Evolutionary conservation across 2,329 filamentous ascomycete species (phyloP), one percentile per base, ranked within the genome.

Genomic region (Orbilia ellipsospora): DNA sequence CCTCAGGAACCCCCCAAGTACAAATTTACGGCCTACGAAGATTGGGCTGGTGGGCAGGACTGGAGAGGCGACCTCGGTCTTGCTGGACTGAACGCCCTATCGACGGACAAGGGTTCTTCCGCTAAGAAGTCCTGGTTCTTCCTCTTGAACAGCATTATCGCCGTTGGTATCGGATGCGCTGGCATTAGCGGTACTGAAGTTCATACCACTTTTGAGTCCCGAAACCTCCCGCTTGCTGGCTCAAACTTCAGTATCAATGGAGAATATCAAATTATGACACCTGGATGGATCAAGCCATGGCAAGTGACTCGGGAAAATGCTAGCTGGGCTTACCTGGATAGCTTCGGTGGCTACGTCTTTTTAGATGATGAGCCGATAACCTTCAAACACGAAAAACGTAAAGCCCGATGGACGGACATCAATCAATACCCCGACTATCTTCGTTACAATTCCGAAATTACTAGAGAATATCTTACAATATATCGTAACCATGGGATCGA

Each of bases 51-150:
- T 18, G 72, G 76, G 15, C 45, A 77, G 45, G 65, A 77, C 36
- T 77, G 76, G 76, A 70, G 62, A 64, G 70, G 64, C 16, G 62
- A 56, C 2, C 48, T 64, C 8, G 76, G 76, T 4, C 26, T 73
- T 26, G 72, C 76, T 42, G 72, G 76, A n/a, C 44, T 77, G 31
- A 72, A 77, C 16, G 67, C 72, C 12, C 56, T 77, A 31, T 77
- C 76, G 7, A 67, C 52, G 4, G 76, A 77, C 44, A 76, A 77
- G 59, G 66, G 60, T 5, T 74, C 70, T 1, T 70, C 65, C 0
- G 70, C 70, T 12, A 77, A 65, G 40, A 77, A 77, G 50, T 77
- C 76, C 8, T 77, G 76, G 76, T 77, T 76, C 72, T 77, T 77
- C 42, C 72, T 77, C 15, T 31, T 72, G 40, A 76, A 77, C 48